Base-by-base conservation (phyloP, 2,329 filamentous ascomycete species). In the Clarireedia paspali region DNA sequence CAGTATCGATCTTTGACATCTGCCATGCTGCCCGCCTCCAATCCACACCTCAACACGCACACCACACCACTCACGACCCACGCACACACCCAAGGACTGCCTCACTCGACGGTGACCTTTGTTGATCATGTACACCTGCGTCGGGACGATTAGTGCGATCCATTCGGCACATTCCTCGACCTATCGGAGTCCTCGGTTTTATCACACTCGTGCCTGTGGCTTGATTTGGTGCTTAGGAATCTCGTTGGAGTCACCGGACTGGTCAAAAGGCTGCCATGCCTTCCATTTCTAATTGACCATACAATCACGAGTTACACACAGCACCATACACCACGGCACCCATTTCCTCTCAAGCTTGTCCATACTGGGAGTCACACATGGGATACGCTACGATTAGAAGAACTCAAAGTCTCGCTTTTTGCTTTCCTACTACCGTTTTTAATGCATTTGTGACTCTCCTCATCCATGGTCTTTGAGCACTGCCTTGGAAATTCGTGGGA, bases 321-420 rank as follows among this genome's bases (percentile, higher is more conserved):
- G 17, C 48, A 24, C 40, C 40, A 46, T 51, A 17, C 47, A 47
- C n/a, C 48, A 24, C 40, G 47, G 45, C 47, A 39, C 10, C 48
- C 48, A 44, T 39, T 39, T 47, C 42, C 38, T 46, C 34, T 44
- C 9, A 39, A 20, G n/a, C 53, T 56, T 52, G 46, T 39, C 49
- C 48, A 23, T 45, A 34, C 15, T 47, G 38, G 6, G 48, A 52
- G 58, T 61, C 60, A 61, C 53, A 57, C 34, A 36, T 50, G 47
- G 10, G 26, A 36, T 24, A 24, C 12, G 26, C 20, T 34, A 14
- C 30, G 3, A 34, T 34, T 9, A 10, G 14, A 34, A 34, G 10
- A 4, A 20, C 17, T 10, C 9, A 42, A 42, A 42, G n/a, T 42
- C 30, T 49, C 53, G 42, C 1, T 90, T 96, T 70, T 48, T 17